These are phyloP conservation scores for Pichia sp. DNA, from an alignment of 1,139 yeast genomes.

Conservation along the genomic window DNA sequence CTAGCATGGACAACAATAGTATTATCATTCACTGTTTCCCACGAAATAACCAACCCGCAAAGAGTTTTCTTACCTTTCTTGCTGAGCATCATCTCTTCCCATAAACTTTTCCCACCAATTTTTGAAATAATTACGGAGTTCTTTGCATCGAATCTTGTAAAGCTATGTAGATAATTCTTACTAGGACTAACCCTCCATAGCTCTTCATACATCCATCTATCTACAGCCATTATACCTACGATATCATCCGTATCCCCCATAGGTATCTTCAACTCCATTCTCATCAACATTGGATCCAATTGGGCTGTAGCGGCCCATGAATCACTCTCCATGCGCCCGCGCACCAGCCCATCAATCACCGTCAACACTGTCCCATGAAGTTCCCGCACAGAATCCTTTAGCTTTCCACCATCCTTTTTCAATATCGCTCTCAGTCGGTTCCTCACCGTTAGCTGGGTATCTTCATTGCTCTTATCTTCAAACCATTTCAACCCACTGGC, in stretches of 20 bases:
- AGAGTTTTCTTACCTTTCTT: neutral
- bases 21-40: neutral
- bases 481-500: slow-evolving; percentile 46
- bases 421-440: slow-evolving; percentile 30
- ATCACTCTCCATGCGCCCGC: neutral
- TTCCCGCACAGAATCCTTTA: neutral
- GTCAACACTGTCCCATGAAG: neutral
- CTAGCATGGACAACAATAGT: neutral
- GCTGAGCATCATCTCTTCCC: neutral
- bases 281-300: neutral
- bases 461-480: slow-evolving; percentile 61
- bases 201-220: neutral
- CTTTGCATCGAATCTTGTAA: neutral
- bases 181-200: neutral
- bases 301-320: neutral
- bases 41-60: neutral
- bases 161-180: neutral
- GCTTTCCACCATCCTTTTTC: neutral
- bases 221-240: neutral
- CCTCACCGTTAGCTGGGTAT: slow-evolving; percentile 47
- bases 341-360: neutral
- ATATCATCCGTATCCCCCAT: neutral
- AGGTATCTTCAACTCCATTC: neutral
- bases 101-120: neutral
- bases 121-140: neutral